Evolutionary conservation across 768 basidiomycete genomes (phyloP), one percentile per base, ranked within the genome.

Genomic region (Chlorophyllum brunneum): DNA sequence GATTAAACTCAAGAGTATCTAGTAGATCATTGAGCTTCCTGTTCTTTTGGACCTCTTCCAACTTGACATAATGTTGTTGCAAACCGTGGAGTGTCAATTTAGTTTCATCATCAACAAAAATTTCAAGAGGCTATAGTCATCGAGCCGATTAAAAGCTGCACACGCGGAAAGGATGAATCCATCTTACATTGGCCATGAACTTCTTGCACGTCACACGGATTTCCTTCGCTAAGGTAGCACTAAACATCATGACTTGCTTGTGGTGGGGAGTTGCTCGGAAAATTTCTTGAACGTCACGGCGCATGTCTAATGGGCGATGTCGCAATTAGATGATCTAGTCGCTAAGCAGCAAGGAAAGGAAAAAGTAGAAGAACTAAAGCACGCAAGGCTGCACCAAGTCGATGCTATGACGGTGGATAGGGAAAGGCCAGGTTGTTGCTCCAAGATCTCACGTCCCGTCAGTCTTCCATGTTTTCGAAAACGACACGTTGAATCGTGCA

Each of bases 231-330:
- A 99, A 74, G 1, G 97, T 99, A 34, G 97, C 97, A 62, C 93
- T 95, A 79, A 99, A 99, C 97, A 99, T 99, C 97, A 99, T 99
- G 60, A 99, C 97, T 79, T 99, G 95, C 78, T 99, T 99, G 81
- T 97, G 94, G 71, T 97, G 95, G 45, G 97, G 97, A 16, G 97
- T 98, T 15, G 92, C 82, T 63, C 95, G 88, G 83, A 98, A 99
- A 64, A 99, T 98, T 76, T 99, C 97, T 84, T 99, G 97, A 58
- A 99, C 95, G 68, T 99, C 97, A 66, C 97, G 92, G 76, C 97
- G 95, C 97, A 99, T 99, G 86, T 98, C 97, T 99, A 83, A 72
- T 79, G 76, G 77, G 75, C 75, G 80, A 73, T 77, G 79, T 79
- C 76, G 80, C 67, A 66, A 83, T 85, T 79, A 86, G 83, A 84